Base-by-base conservation (phyloP, 352 stramenopile genomes). In the Globisporangium megalacanthum region DNA sequence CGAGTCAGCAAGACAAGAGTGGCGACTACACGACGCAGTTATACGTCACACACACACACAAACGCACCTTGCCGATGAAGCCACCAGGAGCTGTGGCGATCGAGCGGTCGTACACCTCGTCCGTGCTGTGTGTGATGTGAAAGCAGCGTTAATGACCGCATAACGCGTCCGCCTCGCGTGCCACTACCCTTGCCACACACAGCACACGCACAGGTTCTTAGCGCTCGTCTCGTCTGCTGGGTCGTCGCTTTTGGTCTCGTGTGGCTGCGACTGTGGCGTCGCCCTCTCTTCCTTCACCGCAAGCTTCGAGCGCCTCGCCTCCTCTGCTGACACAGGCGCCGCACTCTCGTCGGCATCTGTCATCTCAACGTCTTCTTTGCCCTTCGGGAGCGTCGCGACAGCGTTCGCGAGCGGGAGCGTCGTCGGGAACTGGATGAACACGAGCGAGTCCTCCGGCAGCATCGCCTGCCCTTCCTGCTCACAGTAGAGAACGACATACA, bases 341-440 rank as follows among this genome's bases (percentile, higher is more conserved):
- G 33, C 15, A 22, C 29, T 58, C 7, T 51, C 42, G n/a, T 87
- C 63, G 11, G 53, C 49, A 36, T 70, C 55, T 7, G 44, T 56
- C 61, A 82, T 75, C 9, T 62, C 36, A 25, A 75, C 69, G 25
- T 79, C 66, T 47, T 71, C 56, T 29, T 66, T 58, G 22, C 58
- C 60, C 31, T 68, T 75, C 5, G 61, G 58, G 9, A 48, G 20
- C 29, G 72, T 75, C 7, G 65, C 60, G 19, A 73, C 69, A 0
- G 69, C 74, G 52, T 72, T 85, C 41, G 79, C 72, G 25, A 92
- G 74, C 20, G 85, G 85, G 7, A 94, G 69, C 19, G 85, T 94
- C 29, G 85, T 94, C 10, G 85, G 85, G 50, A 94, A 69, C 53
- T 94, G 85, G 42, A 94, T 66, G 69, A 92, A 94, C 7, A 94